Percentiles rank a stretch among this genome's conserved stretches.
These are phyloP conservation scores for Melanopsichium pennsylvanicum DNA, from an alignment of 1,284 basidiomycete genomes.

Conservation along the genomic window DNA sequence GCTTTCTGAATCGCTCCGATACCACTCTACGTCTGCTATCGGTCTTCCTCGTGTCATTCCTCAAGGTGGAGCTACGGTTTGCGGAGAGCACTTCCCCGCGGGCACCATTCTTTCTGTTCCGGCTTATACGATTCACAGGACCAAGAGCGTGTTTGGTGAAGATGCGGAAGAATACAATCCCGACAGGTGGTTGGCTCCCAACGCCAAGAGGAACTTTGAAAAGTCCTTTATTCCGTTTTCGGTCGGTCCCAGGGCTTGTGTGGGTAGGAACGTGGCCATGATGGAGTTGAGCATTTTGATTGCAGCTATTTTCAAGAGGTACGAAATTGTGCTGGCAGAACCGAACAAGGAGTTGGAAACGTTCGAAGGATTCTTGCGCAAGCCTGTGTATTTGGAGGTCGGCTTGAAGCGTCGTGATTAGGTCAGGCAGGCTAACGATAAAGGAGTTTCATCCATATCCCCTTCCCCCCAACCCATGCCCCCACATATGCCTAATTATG, in stretches of 20 bases:
- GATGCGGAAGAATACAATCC: constrained; percentile 77
- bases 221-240: constrained; percentile 59
- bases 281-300: constrained; percentile 53
- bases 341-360: constrained; percentile 48
- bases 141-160: constrained; percentile 76
- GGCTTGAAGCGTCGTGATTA: constrained; percentile 45
- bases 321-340: constrained; percentile 54
- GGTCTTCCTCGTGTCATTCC: constrained; percentile 71
- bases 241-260: constrained; percentile 57
- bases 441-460: no score
- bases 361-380: constrained; percentile 57
- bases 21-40: constrained; percentile 78
- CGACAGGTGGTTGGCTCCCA: constrained; percentile 79
- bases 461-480: no score
- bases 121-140: constrained; percentile 78
- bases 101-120: constrained; percentile 69
- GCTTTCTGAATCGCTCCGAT: constrained; percentile 81
- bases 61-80: constrained; percentile 43
- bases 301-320: constrained; percentile 49
- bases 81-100: constrained; percentile 71
- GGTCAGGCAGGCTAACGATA: not conserved
- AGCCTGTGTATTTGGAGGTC: constrained; percentile 44
- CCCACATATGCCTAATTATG: no score
- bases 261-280: constrained; percentile 58
- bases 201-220: constrained; percentile 46